Conservation (phyloP, 768 basidiomycete species). For the Suillus variegatus region DNA sequence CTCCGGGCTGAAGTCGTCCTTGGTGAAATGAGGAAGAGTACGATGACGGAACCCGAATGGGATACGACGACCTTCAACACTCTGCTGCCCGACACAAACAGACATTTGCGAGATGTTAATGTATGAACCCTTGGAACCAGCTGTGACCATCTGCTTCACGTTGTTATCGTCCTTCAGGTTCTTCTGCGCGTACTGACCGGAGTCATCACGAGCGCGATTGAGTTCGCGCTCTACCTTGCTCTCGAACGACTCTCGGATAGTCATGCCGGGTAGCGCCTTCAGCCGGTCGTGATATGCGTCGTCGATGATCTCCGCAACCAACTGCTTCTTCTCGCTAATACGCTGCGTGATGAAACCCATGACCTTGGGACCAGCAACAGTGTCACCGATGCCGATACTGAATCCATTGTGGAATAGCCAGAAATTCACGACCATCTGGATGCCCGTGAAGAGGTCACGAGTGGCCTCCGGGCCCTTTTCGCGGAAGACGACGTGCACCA, state of each 20-base stretch:
- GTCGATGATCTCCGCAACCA: conserved; percentile 78
- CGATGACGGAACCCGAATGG: conserved; percentile 98
- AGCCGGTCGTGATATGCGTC: conserved; percentile 85
- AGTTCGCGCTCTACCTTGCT: conserved; percentile 87
- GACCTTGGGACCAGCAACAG: conserved; percentile 87
- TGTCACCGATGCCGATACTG: conserved; percentile 98
- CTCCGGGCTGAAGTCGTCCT: conserved; percentile 98
- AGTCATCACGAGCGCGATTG: conserved; percentile 92
- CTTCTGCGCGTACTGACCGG: conserved; percentile 96
- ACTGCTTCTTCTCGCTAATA: conserved; percentile 77
- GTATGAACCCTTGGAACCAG: conserved; percentile 97
- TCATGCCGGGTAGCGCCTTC: conserved; percentile 96
- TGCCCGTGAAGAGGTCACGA: conserved; percentile 85
- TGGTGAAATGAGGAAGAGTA: conserved; percentile 94
- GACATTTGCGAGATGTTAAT: conserved; percentile 99
- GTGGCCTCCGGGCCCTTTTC: conserved; percentile 96
- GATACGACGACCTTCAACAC: conserved; percentile 96
- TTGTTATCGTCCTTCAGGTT: conserved; percentile 99
- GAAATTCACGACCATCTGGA: conserved; percentile 95
- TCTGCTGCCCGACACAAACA: conserved; percentile 97
- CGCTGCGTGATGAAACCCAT: conserved; percentile 86
- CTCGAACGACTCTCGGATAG: conserved; percentile 98
- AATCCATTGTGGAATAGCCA: conserved; percentile 99
- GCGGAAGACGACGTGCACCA: conserved; percentile 95
- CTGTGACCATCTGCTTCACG: conserved; percentile 99